Evolutionary conservation across 1,139 yeast species (phyloP), one percentile per base, ranked within the genome.

Genomic region (Blastobotrys raffinosifermentans): DNA sequence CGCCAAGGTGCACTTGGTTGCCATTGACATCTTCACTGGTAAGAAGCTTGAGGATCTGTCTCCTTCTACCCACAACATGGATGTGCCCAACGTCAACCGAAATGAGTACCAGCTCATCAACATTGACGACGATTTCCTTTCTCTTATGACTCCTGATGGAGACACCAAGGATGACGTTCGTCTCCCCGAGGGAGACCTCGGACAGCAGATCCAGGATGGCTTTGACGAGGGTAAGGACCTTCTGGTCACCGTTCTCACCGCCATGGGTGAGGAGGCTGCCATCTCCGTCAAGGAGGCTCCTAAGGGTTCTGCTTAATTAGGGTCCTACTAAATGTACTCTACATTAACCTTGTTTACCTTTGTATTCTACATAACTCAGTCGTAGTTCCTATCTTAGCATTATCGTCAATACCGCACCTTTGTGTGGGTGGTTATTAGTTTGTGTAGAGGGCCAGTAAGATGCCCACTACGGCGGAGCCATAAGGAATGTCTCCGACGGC

Each of bases 1-100:
- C 91, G 98, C 98, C 69, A 91, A 91, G 81, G 98, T 91, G 72
- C 97, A 91, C 75, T 80, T 91, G 75, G 96, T 91, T 56, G 97
- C 97, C 69, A 80, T 83, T 61, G 98, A 91, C 70, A 89, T 91
- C 70, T 91, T 91, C 89, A 91, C 98, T 64, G 87, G 89, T 72
- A 93, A 91, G 89, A 91, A 91, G 78, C 81, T 89, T 72, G 98
- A 91, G 79, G 98, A 91, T 73, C 84, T 91, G 70, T 91, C 98
- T 57, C 98, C 98, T 73, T 91, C 98, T 53, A 91, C 98, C 76
- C 98, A 91, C 80, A 91, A 91, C 77, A 89, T 91, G 97, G 97
- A 91, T 73, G 97, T 91, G 67, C 98, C 98, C 74, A 81, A 86
- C 68, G 98, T 91, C 63, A 63, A 68, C 65, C 93, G 98, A 81